Evolutionary conservation across 768 basidiomycete species (phyloP).

Genomic region (Leccinum aurantiacum): DNA sequence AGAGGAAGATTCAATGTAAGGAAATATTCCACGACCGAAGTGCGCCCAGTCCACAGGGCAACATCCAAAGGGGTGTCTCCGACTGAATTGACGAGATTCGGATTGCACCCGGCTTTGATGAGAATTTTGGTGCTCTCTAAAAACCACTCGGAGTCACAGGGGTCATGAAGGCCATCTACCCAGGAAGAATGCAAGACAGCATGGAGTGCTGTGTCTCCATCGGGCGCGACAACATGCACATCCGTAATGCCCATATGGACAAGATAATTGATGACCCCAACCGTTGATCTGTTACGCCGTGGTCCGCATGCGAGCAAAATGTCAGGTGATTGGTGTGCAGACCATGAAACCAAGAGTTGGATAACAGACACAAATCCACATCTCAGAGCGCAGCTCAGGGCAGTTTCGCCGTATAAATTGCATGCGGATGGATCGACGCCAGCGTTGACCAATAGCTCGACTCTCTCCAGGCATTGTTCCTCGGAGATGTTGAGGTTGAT

Average conservation of each 20-base stretch:
- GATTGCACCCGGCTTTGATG: neutral
- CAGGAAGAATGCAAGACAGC: neutral
- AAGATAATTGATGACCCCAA: neutral
- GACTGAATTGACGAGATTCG: neutral
- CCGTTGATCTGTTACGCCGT: neutral
- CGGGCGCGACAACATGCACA: neutral
- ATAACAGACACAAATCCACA: neutral
- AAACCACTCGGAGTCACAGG: neutral
- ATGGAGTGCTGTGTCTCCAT: neutral
- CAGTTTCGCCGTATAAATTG: neutral
- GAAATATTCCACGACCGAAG: neutral
- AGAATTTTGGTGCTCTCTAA: neutral
- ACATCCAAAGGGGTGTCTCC: conserved; percentile 1
- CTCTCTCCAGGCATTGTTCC: neutral
- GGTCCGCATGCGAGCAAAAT: neutral
- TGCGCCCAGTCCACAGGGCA: neutral
- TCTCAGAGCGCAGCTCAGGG: neutral
- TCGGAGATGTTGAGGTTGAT: neutral
- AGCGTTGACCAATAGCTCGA: neutral
- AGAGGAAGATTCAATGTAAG: neutral
- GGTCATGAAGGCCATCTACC: neutral
- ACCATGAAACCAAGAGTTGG: neutral
- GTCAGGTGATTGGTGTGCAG: neutral
- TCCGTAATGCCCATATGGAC: neutral
- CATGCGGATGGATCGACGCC: neutral